A percentile compares a stretch with the other conserved stretches of the same genome.
Evolutionary conservation across 169 alveolate genomes (phyloP).

Genomic region (Cryptosporidium baileyi): DNA sequence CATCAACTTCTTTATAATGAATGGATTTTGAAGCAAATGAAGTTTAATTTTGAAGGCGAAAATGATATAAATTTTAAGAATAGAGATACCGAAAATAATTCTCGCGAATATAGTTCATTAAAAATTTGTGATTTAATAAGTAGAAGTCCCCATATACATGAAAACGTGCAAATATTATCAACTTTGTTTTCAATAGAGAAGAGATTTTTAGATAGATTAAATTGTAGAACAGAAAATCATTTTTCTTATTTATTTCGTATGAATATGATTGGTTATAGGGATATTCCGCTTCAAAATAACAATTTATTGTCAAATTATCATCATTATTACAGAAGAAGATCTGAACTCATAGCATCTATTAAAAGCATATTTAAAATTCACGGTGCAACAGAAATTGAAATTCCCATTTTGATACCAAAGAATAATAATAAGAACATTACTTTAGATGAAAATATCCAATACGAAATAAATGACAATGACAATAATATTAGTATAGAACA

Average conservation of each 20-base stretch:
- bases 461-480: conserved; percentile 1
- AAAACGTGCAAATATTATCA: conserved; percentile 11
- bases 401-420: conserved; percentile 52
- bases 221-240: neutral
- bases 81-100: neutral
- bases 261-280: neutral
- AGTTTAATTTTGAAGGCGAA: neutral
- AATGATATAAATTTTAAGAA: neutral
- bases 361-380: conserved; percentile 17
- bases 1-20: conserved; percentile 65
- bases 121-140: conserved; percentile 48
- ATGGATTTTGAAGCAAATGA: conserved; percentile 46
- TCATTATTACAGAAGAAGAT: conserved; percentile 26
- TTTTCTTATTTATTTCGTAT: conserved; percentile 30
- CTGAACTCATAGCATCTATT: conserved; percentile 10
- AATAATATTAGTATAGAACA: conserved; percentile 11
- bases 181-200: conserved; percentile 52
- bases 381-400: conserved; percentile 53
- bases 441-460: conserved; percentile 2
- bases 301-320: conserved; percentile 8
- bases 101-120: conserved; percentile 12
- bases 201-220: conserved; percentile 17
- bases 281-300: neutral
- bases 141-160: conserved; percentile 37
- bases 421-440: conserved; percentile 2